A percentile compares a stretch with the other conserved stretches of the same genome.
Evolutionary conservation across 371 early-diverging fungal species (phyloP).

Genomic region (Lichtheimia ornata): DNA sequence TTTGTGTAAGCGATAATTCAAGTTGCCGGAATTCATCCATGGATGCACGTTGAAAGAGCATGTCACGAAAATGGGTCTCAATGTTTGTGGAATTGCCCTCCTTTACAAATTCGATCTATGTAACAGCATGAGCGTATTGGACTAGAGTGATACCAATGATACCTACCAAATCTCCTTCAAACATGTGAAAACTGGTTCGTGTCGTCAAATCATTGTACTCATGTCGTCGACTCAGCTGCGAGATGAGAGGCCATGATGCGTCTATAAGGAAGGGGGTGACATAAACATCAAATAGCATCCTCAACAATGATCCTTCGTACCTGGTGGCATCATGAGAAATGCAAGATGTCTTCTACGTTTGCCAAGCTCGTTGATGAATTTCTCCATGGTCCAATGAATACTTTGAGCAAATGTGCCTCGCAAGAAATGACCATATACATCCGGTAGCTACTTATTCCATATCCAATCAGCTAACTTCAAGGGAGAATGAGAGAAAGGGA

Average conservation of each 20-base stretch:
- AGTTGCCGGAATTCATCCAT: slow-evolving; percentile 71
- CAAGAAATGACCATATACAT: slow-evolving; percentile 51
- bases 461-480: neutral
- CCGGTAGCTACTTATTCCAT: slow-evolving; percentile 33
- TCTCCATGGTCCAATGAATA: slow-evolving; percentile 71
- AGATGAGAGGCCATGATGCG: slow-evolving; percentile 81
- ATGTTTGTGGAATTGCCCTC: slow-evolving; percentile 62
- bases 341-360: slow-evolving; percentile 58
- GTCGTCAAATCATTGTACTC: slow-evolving; percentile 73
- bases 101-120: slow-evolving; percentile 62
- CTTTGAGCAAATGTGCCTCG: slow-evolving; percentile 53
- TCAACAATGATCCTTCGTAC: slow-evolving; percentile 9
- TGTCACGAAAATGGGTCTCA: slow-evolving; percentile 63
- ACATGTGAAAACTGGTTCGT: slow-evolving; percentile 59
- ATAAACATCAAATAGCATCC: neutral
- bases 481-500: neutral
- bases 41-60: slow-evolving; percentile 76
- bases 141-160: no score
- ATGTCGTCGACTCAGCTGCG: slow-evolving; percentile 74
- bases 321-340: slow-evolving; percentile 66
- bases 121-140: neutral
- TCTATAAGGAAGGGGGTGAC: slow-evolving; percentile 32
- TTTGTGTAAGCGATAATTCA: slow-evolving; percentile 42
- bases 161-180: slow-evolving; percentile 55
- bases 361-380: slow-evolving; percentile 61